phyloP scores from a whole-genome alignment of 1,139 yeast species.

The Kurtzmaniella natalensis region DNA sequence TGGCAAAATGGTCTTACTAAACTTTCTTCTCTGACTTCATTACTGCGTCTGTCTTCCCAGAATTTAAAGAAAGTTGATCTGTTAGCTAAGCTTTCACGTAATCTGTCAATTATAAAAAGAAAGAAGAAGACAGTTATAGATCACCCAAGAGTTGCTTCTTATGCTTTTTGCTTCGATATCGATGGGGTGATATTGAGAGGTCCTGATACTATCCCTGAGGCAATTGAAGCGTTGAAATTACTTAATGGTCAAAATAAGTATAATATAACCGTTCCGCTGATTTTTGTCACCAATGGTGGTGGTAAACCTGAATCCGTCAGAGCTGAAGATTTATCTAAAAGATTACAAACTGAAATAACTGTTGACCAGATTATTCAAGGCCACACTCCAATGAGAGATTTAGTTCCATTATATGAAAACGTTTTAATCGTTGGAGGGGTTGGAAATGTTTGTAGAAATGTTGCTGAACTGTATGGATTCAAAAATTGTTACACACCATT shows the following conservation, averaged over 20 bases:
- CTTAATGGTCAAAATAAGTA: conserved; percentile 75
- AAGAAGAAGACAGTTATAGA: conserved; percentile 53
- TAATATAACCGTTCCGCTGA: conserved; percentile 77
- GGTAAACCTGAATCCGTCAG: conserved; percentile 75
- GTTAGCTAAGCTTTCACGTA: conserved; percentile 48
- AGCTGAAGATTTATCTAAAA: conserved; percentile 59
- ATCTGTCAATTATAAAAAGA: conserved; percentile 47
- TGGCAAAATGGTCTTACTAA: conserved; percentile 52
- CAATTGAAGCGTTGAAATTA: conserved; percentile 62
- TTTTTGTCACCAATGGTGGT: conserved; percentile 86
- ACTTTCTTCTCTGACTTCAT: conserved; percentile 37
- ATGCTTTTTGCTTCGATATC: conserved; percentile 84
- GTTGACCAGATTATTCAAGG: conserved; percentile 83
- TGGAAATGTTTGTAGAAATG: conserved; percentile 75
- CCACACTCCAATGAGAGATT: conserved; percentile 83
- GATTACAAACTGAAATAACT: conserved; percentile 57
- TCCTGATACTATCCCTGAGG: conserved; percentile 75
- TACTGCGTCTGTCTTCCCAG: conserved; percentile 34
- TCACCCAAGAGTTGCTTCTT: conserved; percentile 70
- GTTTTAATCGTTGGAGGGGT: conserved; percentile 85
- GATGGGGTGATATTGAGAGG: conserved; percentile 82
- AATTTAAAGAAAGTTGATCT: conserved; percentile 46
- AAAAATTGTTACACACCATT: conserved; percentile 73
- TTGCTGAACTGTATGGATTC: conserved; percentile 75
- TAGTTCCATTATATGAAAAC: conserved; percentile 59